Evolutionary conservation across 2,329 filamentous ascomycete genomes (phyloP), one percentile per base, ranked within the genome.

Genomic region (Decorospora gaudefroyi): DNA sequence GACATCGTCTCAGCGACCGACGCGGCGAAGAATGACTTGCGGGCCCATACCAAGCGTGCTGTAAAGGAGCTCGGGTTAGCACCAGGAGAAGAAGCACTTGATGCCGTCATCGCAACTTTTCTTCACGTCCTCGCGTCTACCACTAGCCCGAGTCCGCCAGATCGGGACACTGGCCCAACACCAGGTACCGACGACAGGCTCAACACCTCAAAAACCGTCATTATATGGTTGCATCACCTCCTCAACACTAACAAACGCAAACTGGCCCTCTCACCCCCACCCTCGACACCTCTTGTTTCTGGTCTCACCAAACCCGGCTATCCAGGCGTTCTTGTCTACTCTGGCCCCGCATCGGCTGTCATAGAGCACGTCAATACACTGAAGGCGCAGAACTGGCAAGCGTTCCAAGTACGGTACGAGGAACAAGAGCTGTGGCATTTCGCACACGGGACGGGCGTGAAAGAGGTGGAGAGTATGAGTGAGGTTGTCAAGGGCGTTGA

Each of bases 231-330:
- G 1, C 74, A 76, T 30, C 74, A 76, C 37, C 65, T 76, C 6
- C 70, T 76, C 38, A 73, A 73, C 22, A 71, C 70, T 11, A 70
- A 68, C 46, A 76, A 76, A 56, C 71, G 74, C 30, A 76, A 76
- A 49, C 68, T 71, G 27, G 70, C 70, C 5, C 61, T 76, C 8
- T 65, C 64, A 1, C 49, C 55, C 7, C 69, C 74, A 0, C 4
- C 63, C 1, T 29, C 36, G 13, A 26, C 18, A 6, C 52, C 52
- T 3, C 25, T 51, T 0, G 53, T 76, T n/a, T 65, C 66, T 2
- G 74, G 74, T 10, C 56, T 76, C 23, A 74, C 74, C 0, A 76
- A 76, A 43, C 73, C 74, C 1, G 74, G 74, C 6, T 75, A 76
- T 42, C 74, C 74, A 15, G 74, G 74, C 10, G 60, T 76, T 4